These are phyloP conservation scores for bread wheat (Triticum aestivum) DNA, from an alignment of 176 grass and related monocot genomes.

Conservation along the genomic window DNA sequence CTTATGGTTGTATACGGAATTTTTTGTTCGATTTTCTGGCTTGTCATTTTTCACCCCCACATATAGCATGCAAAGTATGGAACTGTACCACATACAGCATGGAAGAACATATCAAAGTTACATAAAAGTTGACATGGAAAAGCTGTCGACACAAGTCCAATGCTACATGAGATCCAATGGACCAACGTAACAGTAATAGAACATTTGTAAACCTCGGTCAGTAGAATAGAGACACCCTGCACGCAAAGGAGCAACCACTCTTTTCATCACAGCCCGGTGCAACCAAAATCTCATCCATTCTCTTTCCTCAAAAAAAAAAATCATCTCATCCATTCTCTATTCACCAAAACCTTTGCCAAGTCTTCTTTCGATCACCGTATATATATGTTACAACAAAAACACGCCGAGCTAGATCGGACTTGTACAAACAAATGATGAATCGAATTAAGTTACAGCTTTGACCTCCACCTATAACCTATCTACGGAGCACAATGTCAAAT, in stretches of 20 bases:
- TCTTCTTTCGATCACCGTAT: not conserved
- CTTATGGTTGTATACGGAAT: too few species aligned
- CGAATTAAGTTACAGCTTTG: constrained; percentile 28
- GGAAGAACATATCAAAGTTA: not conserved
- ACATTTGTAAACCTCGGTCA: not conserved
- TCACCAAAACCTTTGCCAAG: not conserved
- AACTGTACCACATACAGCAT: not conserved
- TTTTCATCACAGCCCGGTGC: not conserved
- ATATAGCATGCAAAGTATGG: not conserved
- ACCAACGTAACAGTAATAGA: not conserved
- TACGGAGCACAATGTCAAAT: constrained; percentile 24
- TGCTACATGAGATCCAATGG: not conserved
- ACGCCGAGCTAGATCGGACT: not conserved
- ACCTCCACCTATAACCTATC: constrained; percentile 27
- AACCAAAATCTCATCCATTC: not conserved
- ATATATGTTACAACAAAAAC: constrained; percentile 38
- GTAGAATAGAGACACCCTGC: not conserved
- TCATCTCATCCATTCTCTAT: not conserved
- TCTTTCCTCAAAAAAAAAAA: not conserved
- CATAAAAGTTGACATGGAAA: not conserved
- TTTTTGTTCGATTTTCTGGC: not conserved
- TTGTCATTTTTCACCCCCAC: not conserved
- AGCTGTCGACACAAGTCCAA: not conserved
- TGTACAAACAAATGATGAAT: constrained; percentile 33
- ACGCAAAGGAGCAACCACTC: not conserved